Percentiles rank a stretch among this genome's conserved stretches.
These are phyloP conservation scores for Xylaria intraflava DNA, from an alignment of 495 filamentous ascomycete species.

Conservation along the genomic window DNA sequence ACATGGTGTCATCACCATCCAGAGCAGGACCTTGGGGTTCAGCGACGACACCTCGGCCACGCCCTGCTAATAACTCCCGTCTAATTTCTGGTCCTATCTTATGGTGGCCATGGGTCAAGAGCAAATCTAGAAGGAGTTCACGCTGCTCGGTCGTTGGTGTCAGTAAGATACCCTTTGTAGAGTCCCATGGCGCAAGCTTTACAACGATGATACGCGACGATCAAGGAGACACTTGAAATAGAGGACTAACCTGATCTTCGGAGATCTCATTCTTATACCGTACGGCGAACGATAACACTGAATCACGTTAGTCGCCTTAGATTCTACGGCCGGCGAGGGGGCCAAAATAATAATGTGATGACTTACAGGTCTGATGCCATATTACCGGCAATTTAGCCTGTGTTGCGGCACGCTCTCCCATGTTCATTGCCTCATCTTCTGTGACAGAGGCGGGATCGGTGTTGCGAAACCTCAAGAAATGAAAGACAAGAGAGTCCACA, in stretches of 20 bases:
- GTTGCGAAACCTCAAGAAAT: conserved; percentile 82
- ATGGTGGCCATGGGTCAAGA: conserved; percentile 81
- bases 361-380: conserved; percentile 62
- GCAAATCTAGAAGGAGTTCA: conserved; percentile 81
- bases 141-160: conserved; percentile 30
- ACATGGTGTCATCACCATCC: conserved; percentile 91
- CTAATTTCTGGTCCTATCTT: conserved; percentile 86
- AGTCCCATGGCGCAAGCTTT: not conserved
- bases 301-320: no score
- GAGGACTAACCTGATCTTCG: conserved; percentile 40
- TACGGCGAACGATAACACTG: conserved; percentile 88
- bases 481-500: conserved; percentile 89
- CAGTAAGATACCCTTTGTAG: not conserved
- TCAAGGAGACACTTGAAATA: not conserved
- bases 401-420: conserved; percentile 42
- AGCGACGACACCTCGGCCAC: conserved; percentile 70
- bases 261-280: conserved; percentile 78
- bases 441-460: conserved; percentile 36
- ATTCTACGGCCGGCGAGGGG: not conserved
- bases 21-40: conserved; percentile 45
- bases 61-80: conserved; percentile 81
- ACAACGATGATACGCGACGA: no score
- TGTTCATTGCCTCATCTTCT: conserved; percentile 40
- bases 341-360: no score
- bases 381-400: conserved; percentile 67